Evolutionary conservation across 805 yeast genomes (phyloP), one percentile per base, ranked within the genome.

Genomic region (Metschnikowia arizonensis): DNA sequence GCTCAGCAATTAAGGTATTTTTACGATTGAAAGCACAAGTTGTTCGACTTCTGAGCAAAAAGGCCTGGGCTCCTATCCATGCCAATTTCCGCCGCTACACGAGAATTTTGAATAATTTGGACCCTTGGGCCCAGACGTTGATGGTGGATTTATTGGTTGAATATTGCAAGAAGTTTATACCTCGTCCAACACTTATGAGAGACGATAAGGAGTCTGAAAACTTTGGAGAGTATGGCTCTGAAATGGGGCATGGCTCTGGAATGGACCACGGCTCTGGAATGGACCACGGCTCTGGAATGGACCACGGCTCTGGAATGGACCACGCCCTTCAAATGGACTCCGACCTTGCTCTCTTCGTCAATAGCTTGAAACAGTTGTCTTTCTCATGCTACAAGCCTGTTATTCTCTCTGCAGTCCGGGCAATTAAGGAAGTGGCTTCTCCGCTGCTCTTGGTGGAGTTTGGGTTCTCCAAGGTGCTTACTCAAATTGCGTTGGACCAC

Each of bases 41-140:
- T 9, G 12, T 39, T 5, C 26, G 31, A 23, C 32, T 41, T 10
- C 51, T 45, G 46, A 39, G 43, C 19, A 76, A 78, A 26, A 72
- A 76, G 34, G 44, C 50, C 7, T 74, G 85, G 62, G 85, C 78
- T 2, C 62, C 85, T 28, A 62, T 91, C 2, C 98, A 93, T 59
- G 79, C 83, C 2, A 79, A 81, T 53, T 85, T 75, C 59, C 74
- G 85, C 25, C 73, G 81, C 17, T 74, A 76, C 40, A 80, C 88
- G 47, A 57, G 66, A 1, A 62, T 72, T 26, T 50, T 79, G 23
- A 52, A 57, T 0, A 69, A 74, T 1, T 69, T 91, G 44, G 95
- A 89, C 47, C 83, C 82, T 43, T 87, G 89, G 85, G 66, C 88
- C 7, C 89, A 85, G 56, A 62, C 74, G 0, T 58, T 69, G 9